These are phyloP conservation scores for Termitomyces sp. DNA, from an alignment of 768 basidiomycete species.

Conservation along the genomic window DNA sequence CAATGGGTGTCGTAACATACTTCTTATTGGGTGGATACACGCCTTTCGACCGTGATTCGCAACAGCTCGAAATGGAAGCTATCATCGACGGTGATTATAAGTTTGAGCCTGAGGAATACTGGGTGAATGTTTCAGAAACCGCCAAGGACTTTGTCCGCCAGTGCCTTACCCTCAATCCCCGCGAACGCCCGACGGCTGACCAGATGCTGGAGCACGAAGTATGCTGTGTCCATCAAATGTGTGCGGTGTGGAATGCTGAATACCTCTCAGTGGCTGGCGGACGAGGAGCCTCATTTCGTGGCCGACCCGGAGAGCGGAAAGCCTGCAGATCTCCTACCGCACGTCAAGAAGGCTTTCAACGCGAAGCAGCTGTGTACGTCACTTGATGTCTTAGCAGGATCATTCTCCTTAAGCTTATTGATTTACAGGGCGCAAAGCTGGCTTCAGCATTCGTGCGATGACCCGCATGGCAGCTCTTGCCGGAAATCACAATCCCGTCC, in stretches of 20 bases:
- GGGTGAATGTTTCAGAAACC: constrained; percentile 76
- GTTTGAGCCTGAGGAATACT: constrained; percentile 77
- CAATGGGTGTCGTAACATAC: constrained; percentile 98
- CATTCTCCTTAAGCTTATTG: constrained; percentile 5
- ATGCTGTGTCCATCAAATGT: background rate
- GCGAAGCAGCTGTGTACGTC: constrained; percentile 78
- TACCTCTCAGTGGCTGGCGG: constrained; percentile 59
- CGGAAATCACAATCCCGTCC: constrained; percentile 29
- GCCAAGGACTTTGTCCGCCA: constrained; percentile 77
- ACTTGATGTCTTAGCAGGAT: background rate
- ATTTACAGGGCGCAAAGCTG: constrained; percentile 76
- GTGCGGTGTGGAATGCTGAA: background rate
- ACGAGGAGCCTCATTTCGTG: constrained; percentile 65
- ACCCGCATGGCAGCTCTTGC: constrained; percentile 68
- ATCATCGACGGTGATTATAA: constrained; percentile 92
- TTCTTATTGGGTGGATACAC: constrained; percentile 92
- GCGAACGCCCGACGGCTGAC: constrained; percentile 70
- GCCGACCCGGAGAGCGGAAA: constrained; percentile 57
- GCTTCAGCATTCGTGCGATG: constrained; percentile 81
- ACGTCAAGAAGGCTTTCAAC: constrained; percentile 86
- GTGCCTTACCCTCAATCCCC: constrained; percentile 85
- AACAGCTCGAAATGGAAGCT: constrained; percentile 89
- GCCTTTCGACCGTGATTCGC: constrained; percentile 91
- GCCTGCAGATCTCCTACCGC: constrained; percentile 71
- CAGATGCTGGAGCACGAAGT: constrained; percentile 68